Evolutionary conservation across 2,329 filamentous ascomycete species (phyloP).

Genomic region (Didymella exigua): DNA sequence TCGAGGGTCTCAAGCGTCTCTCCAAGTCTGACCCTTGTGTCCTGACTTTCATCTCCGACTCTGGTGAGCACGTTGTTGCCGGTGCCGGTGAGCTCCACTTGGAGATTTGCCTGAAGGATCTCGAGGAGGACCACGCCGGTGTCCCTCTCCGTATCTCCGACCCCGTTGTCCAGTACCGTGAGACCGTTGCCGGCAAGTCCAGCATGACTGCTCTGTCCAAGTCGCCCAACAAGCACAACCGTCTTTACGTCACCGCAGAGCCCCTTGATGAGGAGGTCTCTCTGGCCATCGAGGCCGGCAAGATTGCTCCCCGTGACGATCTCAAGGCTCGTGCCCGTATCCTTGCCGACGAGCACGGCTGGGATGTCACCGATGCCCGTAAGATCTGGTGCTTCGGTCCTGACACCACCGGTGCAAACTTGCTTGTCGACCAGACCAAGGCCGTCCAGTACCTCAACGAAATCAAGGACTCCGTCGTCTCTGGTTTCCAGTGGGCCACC

Average conservation of each 20-base stretch:
- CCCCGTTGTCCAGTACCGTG: slow-evolving; percentile 98
- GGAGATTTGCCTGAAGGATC: slow-evolving; percentile 99
- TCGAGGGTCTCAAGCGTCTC: slow-evolving; percentile 99
- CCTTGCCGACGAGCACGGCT: slow-evolving; percentile 94
- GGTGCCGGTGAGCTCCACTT: slow-evolving; percentile 99
- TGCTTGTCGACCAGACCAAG: slow-evolving; percentile 99
- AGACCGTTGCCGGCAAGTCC: slow-evolving; percentile 84
- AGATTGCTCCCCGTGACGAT: slow-evolving; percentile 94
- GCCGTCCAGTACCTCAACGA: slow-evolving; percentile 99
- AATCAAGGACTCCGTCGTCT: slow-evolving; percentile 99
- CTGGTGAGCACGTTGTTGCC: slow-evolving; percentile 98
- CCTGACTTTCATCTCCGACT: slow-evolving; percentile 83
- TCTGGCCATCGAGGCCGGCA: slow-evolving; percentile 87
- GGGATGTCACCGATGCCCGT: slow-evolving; percentile 99
- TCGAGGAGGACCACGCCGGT: slow-evolving; percentile 98
- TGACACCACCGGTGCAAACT: slow-evolving; percentile 95
- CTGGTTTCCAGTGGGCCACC: slow-evolving; percentile 99
- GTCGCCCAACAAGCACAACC: slow-evolving; percentile 99
- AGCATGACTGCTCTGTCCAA: slow-evolving; percentile 98
- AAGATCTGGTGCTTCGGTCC: slow-evolving; percentile 99
- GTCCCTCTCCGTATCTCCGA: slow-evolving; percentile 97
- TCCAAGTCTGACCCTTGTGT: slow-evolving; percentile 99
- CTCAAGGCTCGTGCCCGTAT: slow-evolving; percentile 98
- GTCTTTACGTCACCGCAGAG: slow-evolving; percentile 93
- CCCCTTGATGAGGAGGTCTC: slow-evolving; percentile 92